Base-by-base conservation (phyloP, 2,329 filamentous ascomycete genomes). In the Penicillium sp. region DNA sequence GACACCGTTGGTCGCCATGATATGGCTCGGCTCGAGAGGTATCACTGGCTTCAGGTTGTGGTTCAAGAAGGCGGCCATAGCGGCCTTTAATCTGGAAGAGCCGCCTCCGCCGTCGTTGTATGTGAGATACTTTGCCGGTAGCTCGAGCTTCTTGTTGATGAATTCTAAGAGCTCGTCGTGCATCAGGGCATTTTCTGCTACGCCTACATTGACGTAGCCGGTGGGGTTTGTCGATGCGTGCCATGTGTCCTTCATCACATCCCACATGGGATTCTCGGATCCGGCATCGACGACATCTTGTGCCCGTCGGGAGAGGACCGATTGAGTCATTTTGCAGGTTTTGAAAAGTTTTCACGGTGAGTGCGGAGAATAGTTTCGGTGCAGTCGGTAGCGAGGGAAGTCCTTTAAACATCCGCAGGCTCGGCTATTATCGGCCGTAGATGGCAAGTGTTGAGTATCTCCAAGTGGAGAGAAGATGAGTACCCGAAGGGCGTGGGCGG, bases 121-220 rank as follows among this genome's bases (percentile, higher is more conserved):
- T 12, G 68, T 70, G 38, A 71, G 62, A 19, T 60, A 63, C 38
- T 60, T 56, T 15, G 57, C 53, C 0, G 63, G 60, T 1, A 69
- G 43, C 2, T 68, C 57, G 6, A 73, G 55, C 39, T 71, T 69
- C 2, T 57, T 55, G 55, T 75, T 71, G 28, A 65, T 44, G 73
- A 73, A 73, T 19, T 70, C 57, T 2, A 69, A 60, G 3, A 79
- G 66, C 3, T 66, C 57, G 17, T 69, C 57, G 48, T 78, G 76
- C 75, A 79, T 77, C 37, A 79, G 68, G 0, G 64, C 61, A 57
- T 79, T 79, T 59, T 79, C 77, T 6, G 77, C 77, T 1, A 79
- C 66, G 1, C 76, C 76, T 0, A 80, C 67, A 50, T 72, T 77
- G 29, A 78, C 63, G 52, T 72, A 76, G 24, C 76, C 76, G 13